Evolutionary conservation across 2,329 filamentous ascomycete genomes (phyloP).

Genomic region (Scytalidium lignicola): DNA sequence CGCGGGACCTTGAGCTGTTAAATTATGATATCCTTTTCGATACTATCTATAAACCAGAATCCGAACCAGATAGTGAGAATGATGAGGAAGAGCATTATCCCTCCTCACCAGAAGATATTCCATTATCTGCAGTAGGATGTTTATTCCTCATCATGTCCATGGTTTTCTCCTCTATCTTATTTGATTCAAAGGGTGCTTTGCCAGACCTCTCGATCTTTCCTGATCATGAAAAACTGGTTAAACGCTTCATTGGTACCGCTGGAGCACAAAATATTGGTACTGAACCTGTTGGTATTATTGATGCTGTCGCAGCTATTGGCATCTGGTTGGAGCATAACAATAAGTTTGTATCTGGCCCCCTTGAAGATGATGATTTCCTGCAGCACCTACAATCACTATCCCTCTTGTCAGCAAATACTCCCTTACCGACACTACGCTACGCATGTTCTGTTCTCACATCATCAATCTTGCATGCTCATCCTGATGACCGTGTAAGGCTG

Average conservation of each 20-base stretch:
- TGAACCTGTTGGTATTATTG: constrained; percentile 48
- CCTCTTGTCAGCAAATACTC: constrained; percentile 30
- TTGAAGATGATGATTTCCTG: constrained; percentile 43
- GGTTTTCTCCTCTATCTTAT: constrained; percentile 57
- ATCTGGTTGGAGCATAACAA: constrained; percentile 52
- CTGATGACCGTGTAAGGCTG: constrained; percentile 52
- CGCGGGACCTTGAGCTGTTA: constrained; percentile 53
- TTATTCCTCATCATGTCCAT: constrained; percentile 57
- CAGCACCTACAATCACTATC: constrained; percentile 49
- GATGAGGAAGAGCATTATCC: constrained; percentile 39
- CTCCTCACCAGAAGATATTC: constrained; percentile 44
- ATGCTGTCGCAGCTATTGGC: constrained; percentile 55
- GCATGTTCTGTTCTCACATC: constrained; percentile 30
- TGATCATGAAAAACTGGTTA: constrained; percentile 50
- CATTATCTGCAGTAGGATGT: constrained; percentile 53
- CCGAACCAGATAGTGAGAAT: constrained; percentile 23
- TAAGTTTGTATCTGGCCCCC: constrained; percentile 31
- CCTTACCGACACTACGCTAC: constrained; percentile 32
- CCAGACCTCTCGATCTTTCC: constrained; percentile 56
- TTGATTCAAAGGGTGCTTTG: constrained; percentile 48
- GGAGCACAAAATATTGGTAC: constrained; percentile 40
- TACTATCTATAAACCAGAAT: constrained; percentile 40
- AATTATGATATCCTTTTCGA: constrained; percentile 37
- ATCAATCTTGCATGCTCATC: constrained; percentile 46
- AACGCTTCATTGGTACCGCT: constrained; percentile 47